A percentile compares a stretch with the other conserved stretches of the same genome.
Conservation (phyloP, 2,329 filamentous ascomycete genomes). For the Westerdykella aurantiaca region DNA sequence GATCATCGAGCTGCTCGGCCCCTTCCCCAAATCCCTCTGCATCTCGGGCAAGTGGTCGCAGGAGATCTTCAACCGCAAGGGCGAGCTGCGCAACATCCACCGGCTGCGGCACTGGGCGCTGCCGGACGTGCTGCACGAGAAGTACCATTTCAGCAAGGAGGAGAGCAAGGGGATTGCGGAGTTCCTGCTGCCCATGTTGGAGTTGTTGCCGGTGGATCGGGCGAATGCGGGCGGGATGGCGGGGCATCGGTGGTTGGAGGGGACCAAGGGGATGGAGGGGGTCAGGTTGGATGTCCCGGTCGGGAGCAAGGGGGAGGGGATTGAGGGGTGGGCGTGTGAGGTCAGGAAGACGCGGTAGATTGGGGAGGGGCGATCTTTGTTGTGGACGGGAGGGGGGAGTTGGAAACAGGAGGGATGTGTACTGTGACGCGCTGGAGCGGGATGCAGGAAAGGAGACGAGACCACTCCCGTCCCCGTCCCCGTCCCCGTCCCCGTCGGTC, state of each 20-base stretch:
- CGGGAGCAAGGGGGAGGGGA: conserved; percentile 80
- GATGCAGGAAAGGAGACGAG: too few relatives aligned
- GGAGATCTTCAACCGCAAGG: conserved; percentile 97
- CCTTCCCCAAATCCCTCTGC: conserved; percentile 87
- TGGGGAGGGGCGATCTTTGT: too few relatives aligned
- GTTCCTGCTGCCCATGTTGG: conserved; percentile 86
- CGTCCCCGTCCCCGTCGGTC: too few relatives aligned
- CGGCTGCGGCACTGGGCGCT: conserved; percentile 92
- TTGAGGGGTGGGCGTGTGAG: conserved; percentile 89
- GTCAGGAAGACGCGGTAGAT: conserved; percentile 54
- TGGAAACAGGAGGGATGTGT: too few relatives aligned
- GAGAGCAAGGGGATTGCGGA: conserved; percentile 73
- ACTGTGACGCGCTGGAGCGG: too few relatives aligned
- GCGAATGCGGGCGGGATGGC: conserved; percentile 97
- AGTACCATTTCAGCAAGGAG: conserved; percentile 88
- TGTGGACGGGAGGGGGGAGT: too few relatives aligned
- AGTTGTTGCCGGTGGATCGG: conserved; percentile 77
- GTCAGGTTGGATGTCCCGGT: conserved; percentile 70
- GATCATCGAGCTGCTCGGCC: conserved; percentile 92
- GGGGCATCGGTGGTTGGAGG: conserved; percentile 72
- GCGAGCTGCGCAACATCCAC: conserved; percentile 95
- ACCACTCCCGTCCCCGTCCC: too few relatives aligned
- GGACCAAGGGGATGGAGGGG: conserved; percentile 82
- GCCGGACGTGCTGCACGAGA: conserved; percentile 86
- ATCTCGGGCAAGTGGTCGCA: conserved; percentile 94